Base-by-base conservation (phyloP, 805 yeast species). In the Cephaloascus fragrans region DNA sequence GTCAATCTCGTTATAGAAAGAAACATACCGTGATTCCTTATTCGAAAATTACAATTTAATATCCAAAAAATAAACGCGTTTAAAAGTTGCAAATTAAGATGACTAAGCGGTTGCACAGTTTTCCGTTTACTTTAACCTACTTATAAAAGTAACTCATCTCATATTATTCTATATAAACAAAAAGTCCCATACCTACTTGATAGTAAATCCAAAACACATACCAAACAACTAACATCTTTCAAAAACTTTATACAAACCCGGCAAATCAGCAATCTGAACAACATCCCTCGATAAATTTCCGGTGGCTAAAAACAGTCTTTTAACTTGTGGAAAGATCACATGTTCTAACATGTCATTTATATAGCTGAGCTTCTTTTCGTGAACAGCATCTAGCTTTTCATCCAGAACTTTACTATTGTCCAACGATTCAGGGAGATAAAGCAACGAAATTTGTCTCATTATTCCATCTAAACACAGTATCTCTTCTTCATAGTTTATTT, bases 231-330 rank as follows among this genome's bases (percentile, higher is more conserved):
- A 84, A 51, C 98, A 93, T 54, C 98, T 69, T 62, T 93, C 98
- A 64, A 93, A 93, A 3, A 94, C 95, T 50, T 71, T 75, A 58
- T 93, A 93, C 41, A 93, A 63, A 0, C 95, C 95, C 2, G 97
- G 97, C 23, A 93, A 58, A 53, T 81, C 88, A 0, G 98, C 97
- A 31, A 93, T 76, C 55, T 90, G 96, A 4, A 85, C 72, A 3
- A 88, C 76, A 40, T 76, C 80, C 12, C 64, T 52, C 3, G 57
- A 46, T 29, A 87, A 48, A 3, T 50, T 52, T 12, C 63, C 63
- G 0, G 94, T 74, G 0, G 89, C 95, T 12, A 87, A 53, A 19
- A 87, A 73, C 35, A 77, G 60, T 42, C 66, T 65, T 45, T 80
- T 79, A 4, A 86, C 53, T 18, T 73, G 57, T 0, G 95, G 95